Conservation (phyloP, 1,284 basidiomycete species). For the Megacollybia platyphylla region DNA sequence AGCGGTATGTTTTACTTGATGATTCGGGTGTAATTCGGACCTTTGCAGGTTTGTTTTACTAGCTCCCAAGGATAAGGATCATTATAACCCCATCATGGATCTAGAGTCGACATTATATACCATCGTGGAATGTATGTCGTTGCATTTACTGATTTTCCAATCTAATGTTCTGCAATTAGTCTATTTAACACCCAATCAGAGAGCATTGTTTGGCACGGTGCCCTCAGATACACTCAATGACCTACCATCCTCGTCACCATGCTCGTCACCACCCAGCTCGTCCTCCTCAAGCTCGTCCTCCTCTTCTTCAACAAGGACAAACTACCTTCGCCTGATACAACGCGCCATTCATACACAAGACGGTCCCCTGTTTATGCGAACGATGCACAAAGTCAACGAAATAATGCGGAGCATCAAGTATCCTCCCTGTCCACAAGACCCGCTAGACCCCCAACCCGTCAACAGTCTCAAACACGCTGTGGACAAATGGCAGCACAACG, state of each 20-base stretch:
- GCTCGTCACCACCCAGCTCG: constrained; percentile 19
- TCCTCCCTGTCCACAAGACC: constrained; percentile 33
- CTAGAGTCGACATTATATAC: constrained; percentile 53
- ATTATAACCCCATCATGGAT: constrained; percentile 69
- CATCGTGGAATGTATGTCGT: constrained; percentile 49
- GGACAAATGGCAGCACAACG: constrained; percentile 31
- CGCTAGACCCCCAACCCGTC: constrained; percentile 20
- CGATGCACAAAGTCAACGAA: constrained; percentile 44
- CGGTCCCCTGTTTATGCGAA: constrained; percentile 55
- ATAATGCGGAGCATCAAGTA: constrained; percentile 52
- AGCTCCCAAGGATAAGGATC: constrained; percentile 65
- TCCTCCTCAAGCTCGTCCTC: constrained; percentile 14
- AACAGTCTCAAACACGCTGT: constrained; percentile 14
- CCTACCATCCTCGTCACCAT: constrained; percentile 21
- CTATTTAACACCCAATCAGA: constrained; percentile 55
- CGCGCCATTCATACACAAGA: constrained; percentile 51
- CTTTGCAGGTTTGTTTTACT: constrained; percentile 50
- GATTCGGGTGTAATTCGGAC: constrained; percentile 3
- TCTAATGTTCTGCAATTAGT: constrained; percentile 23
- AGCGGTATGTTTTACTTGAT: constrained; percentile 30
- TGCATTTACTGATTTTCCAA: constrained; percentile 1
- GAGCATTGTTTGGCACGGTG: constrained; percentile 49
- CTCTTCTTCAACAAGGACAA: constrained; percentile 13
- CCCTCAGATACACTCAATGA: constrained; percentile 36
- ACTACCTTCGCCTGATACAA: constrained; percentile 45